Evolutionary conservation across 2,329 filamentous ascomycete species (phyloP).

Genomic region (Talaromyces sp.): DNA sequence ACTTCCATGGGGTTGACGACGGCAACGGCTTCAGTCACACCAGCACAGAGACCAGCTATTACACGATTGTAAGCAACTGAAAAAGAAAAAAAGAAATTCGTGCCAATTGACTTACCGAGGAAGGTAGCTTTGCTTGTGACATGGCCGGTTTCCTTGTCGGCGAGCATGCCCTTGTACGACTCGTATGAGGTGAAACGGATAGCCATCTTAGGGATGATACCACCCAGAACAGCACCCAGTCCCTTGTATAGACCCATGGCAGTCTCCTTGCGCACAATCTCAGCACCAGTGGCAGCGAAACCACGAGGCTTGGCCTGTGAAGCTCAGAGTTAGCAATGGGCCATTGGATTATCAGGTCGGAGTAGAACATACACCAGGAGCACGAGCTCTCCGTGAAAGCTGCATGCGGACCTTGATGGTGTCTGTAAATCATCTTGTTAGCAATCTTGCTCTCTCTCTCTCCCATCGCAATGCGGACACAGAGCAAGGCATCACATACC

Average conservation of each 20-base stretch:
- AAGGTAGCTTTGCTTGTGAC: constrained; percentile 75
- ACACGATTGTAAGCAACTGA: not conserved
- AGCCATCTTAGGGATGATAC: constrained; percentile 98
- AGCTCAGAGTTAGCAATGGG: constrained; percentile 13
- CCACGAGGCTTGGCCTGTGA: constrained; percentile 71
- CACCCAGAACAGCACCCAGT: constrained; percentile 91
- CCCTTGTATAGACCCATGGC: constrained; percentile 95
- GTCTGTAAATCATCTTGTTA: constrained; percentile 56
- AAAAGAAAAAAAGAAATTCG: not conserved
- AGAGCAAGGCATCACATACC: constrained; percentile 55
- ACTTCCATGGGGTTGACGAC: constrained; percentile 99
- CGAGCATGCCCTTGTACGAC: constrained; percentile 83
- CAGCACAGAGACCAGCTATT: constrained; percentile 81
- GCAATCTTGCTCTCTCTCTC: constrained; percentile 4
- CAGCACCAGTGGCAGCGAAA: constrained; percentile 80
- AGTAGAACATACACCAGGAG: constrained; percentile 67
- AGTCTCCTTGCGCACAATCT: constrained; percentile 88
- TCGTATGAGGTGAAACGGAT: constrained; percentile 98
- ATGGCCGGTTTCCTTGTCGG: constrained; percentile 66
- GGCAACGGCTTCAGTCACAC: constrained; percentile 93
- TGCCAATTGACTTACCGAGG: constrained; percentile 64
- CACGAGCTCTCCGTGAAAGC: constrained; percentile 80
- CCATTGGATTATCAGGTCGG: not conserved
- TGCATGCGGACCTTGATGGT: constrained; percentile 99
- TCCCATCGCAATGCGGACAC: not conserved